Base-by-base conservation (phyloP, 441 rosid genomes). In the Adansonia madagascariensis region DNA sequence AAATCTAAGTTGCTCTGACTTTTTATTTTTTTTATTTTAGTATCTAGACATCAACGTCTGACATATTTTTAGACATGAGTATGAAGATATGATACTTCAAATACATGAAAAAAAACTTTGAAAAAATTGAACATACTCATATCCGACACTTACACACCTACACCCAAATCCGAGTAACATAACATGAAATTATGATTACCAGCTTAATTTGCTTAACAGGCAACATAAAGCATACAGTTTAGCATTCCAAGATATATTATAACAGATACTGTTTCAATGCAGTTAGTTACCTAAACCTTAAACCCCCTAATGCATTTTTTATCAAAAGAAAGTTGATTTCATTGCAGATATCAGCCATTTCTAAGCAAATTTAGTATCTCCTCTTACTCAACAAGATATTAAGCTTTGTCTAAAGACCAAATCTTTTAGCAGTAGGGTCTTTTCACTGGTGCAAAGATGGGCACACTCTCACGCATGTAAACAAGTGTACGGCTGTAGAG, bases 401-500 rank as follows among this genome's bases (percentile, higher is more conserved):
- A 8, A 50, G 70, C n/a, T 8, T 71, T 75, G 5, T 35, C 3
- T 2, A 35, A 6, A 72, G 22, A 63, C 10, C 65, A 71, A 78
- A 53, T 68, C 22, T 35, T 15, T 27, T 11, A 31, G 44, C 53
- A 53, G 6, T 61, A 64, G 43, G 24, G 31, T 8, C 39, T 24
- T 46, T 56, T 59, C n/a, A 12, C 46, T 59, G 4, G 9, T 3
- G 43, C n/a, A 74, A 43, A 74, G 22, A 46, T 62, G 75, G 53
- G 62, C 53, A 46, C 27, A 71, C 2, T 22, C 0, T 3, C 27
- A 46, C 14, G 56, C 6, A 27, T 31, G 60, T 62, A 44, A n/a
- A 67, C 46, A 46, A 52, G 63, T 76, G 78, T 72, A 70, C 66
- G 76, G 78, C 15, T 50, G 72, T 15, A 61, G 73, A 59, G 75